These are phyloP conservation scores for Ceratobasidium sp. DNA, from an alignment of 1,284 basidiomycete species.

Conservation along the genomic window DNA sequence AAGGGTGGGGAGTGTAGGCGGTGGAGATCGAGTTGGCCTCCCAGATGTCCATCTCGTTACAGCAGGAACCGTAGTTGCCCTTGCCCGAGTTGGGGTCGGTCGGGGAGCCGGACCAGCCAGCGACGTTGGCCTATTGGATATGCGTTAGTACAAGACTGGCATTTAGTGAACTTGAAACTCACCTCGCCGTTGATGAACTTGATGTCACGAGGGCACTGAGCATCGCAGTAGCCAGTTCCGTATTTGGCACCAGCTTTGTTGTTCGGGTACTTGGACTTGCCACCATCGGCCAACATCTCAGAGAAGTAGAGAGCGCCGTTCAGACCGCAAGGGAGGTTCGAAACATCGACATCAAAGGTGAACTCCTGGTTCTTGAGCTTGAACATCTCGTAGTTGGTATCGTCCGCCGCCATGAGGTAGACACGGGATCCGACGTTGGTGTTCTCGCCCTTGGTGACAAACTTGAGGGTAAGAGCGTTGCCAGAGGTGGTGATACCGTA, in stretches of 20 bases:
- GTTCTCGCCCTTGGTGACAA: slow-evolving; percentile 56
- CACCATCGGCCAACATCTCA: slow-evolving; percentile 64
- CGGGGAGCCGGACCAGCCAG: slow-evolving; percentile 26
- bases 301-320: too few relatives aligned
- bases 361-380: slow-evolving; percentile 63
- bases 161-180: too few relatives aligned
- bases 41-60: slow-evolving; percentile 43
- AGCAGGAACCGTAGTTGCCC: slow-evolving; percentile 40
- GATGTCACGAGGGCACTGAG: slow-evolving; percentile 59
- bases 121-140: slow-evolving; percentile 36
- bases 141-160: too few relatives aligned
- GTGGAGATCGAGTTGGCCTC: slow-evolving; percentile 40
- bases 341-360: slow-evolving; percentile 64
- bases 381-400: slow-evolving; percentile 59
- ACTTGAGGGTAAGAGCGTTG: slow-evolving; percentile 59
- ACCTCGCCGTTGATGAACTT: slow-evolving; percentile 61
- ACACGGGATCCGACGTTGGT: slow-evolving; percentile 63
- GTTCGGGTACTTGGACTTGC: slow-evolving; percentile 55
- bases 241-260: slow-evolving; percentile 66
- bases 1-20: slow-evolving; percentile 45
- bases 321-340: slow-evolving; percentile 62
- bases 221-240: slow-evolving; percentile 65
- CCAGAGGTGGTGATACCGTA: slow-evolving; percentile 58
- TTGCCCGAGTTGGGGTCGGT: slow-evolving; percentile 39
- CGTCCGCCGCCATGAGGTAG: slow-evolving; percentile 56